Evolutionary conservation across 257 asterid genomes (phyloP), one percentile per base, ranked within the genome.

Genomic region (Solanum sparsipilum): DNA sequence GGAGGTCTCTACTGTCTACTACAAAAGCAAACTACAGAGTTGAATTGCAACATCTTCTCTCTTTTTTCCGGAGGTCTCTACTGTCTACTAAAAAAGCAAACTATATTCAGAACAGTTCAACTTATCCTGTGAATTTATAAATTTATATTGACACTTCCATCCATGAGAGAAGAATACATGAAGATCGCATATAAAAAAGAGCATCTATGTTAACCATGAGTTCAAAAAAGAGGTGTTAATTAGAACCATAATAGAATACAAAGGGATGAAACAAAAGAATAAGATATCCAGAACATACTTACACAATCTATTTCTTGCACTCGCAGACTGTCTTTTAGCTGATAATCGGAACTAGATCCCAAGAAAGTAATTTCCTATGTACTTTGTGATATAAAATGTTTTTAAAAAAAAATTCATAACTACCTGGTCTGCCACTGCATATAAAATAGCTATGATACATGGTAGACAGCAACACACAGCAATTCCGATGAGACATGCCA

Each of bases 391-490:
- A 23, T 39, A 36, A 0, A 36, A 36, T 36, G 81, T 5, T 39
- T n/a, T n/a, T n/a, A n/a, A 32, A 34, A 13, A 63, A 31, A 4
- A 1, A 4, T 1, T 6, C 56, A 18, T 36, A 41, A 68, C n/a
- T 90, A 97, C 99, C 99, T 97, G 99, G 85, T 97, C 99, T 23
- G 98, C 98, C 84, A 97, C 98, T 20, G 99, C 99, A 90, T 96
- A 96, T 90, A 97, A 93, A 88, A 97, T 91, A 36, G 99, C 99
- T 86, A 97, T 96, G 56, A 97, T 97, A 88, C 99, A 97, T 12
- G 99, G 99, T 65, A 97, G 93, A 88, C 99, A 97, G 96, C 98
- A 97, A 94, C 99, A 97, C 89, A 97, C 99, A 89, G 99, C 99
- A 86, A 97, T 93, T 88, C 99, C 99, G 68, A 97, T 92, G 71